Evolutionary conservation across 257 asterid species (phyloP).

Genomic region (Petunia axillaris): DNA sequence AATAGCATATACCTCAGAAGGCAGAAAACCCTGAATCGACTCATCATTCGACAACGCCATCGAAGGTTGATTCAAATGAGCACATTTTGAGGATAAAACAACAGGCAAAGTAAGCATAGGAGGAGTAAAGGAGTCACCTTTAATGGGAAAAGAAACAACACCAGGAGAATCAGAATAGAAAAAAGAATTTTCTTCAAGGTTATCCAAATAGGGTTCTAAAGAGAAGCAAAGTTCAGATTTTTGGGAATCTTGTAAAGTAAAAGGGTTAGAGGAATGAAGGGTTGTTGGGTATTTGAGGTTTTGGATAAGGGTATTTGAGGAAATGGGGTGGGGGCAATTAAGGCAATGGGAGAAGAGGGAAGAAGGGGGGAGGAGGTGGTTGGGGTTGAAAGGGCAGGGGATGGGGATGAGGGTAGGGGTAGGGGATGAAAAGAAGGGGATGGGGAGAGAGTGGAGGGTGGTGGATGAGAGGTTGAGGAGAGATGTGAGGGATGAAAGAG

Average conservation of each 20-base stretch:
- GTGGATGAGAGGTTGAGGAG: constrained; percentile 55
- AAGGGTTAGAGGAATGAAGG: constrained; percentile 29
- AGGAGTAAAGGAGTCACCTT: constrained; percentile 35
- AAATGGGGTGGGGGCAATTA: constrained; percentile 54
- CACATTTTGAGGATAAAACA: constrained; percentile 51
- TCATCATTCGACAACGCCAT: constrained; percentile 26
- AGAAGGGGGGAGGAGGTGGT: constrained; percentile 69
- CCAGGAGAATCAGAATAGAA: constrained; percentile 77
- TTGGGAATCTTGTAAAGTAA: constrained; percentile 21
- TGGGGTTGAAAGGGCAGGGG: constrained; percentile 70
- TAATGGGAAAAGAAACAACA: constrained; percentile 48
- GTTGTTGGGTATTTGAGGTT: constrained; percentile 52
- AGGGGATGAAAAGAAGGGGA: constrained; percentile 38
- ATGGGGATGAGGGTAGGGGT: constrained; percentile 35
- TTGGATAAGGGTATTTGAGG: constrained; percentile 39
- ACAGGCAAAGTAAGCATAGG: constrained; percentile 54
- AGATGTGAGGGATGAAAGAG: constrained; percentile 57
- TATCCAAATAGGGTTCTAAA: constrained; percentile 44
- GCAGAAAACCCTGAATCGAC: constrained; percentile 49
- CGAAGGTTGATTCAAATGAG: constrained; percentile 32
- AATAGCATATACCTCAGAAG: constrained; percentile 81
- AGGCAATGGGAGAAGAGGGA: constrained; percentile 79
- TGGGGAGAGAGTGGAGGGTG: constrained; percentile 49
- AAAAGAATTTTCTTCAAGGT: constrained; percentile 40
- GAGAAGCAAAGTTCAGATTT: constrained; percentile 47